These are phyloP conservation scores for Lichtheimia hyalospora DNA, from an alignment of 371 early-diverging fungal species.

Conservation along the genomic window DNA sequence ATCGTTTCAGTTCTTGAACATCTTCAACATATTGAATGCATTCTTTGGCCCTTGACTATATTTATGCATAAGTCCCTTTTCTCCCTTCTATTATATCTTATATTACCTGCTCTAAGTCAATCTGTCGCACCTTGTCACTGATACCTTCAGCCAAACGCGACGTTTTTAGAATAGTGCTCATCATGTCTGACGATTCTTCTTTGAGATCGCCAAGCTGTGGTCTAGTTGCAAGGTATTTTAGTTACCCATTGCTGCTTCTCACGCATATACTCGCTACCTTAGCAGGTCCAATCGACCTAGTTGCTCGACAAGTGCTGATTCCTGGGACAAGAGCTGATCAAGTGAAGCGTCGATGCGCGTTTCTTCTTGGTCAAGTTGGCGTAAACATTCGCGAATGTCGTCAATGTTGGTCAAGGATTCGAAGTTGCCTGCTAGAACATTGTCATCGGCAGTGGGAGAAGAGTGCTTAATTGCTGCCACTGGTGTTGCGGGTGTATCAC, in stretches of 20 bases:
- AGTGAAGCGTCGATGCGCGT: slow-evolving; percentile 62
- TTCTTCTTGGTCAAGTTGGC: slow-evolving; percentile 67
- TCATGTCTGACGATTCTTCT: slow-evolving; percentile 52
- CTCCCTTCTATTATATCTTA: not conserved
- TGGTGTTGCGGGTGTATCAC: too few relatives aligned
- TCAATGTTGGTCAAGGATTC: slow-evolving; percentile 59
- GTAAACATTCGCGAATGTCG: slow-evolving; percentile 65
- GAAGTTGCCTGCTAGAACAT: slow-evolving; percentile 17
- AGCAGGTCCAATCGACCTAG: slow-evolving; percentile 44
- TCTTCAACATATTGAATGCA: slow-evolving; percentile 73
- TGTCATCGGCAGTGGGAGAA: too few relatives aligned
- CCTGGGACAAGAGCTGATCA: slow-evolving; percentile 52
- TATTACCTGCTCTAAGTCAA: slow-evolving; percentile 74
- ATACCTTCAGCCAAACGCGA: slow-evolving; percentile 77
- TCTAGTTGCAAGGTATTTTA: slow-evolving; percentile 28
- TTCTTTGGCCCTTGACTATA: slow-evolving; percentile 66
- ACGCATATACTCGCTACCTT: slow-evolving; percentile 27
- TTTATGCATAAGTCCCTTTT: not conserved
- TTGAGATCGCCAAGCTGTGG: slow-evolving; percentile 60
- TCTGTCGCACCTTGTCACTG: slow-evolving; percentile 77
- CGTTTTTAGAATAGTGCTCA: slow-evolving; percentile 65
- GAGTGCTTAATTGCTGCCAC: too few relatives aligned
- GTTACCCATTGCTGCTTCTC: not conserved
- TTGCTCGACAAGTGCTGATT: slow-evolving; percentile 22
- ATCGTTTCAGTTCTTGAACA: slow-evolving; percentile 73